A percentile compares a stretch with the other conserved stretches of the same genome.
Conservation (phyloP, 2,329 filamentous ascomycete species). For the Raffaelea deltoideospora region DNA sequence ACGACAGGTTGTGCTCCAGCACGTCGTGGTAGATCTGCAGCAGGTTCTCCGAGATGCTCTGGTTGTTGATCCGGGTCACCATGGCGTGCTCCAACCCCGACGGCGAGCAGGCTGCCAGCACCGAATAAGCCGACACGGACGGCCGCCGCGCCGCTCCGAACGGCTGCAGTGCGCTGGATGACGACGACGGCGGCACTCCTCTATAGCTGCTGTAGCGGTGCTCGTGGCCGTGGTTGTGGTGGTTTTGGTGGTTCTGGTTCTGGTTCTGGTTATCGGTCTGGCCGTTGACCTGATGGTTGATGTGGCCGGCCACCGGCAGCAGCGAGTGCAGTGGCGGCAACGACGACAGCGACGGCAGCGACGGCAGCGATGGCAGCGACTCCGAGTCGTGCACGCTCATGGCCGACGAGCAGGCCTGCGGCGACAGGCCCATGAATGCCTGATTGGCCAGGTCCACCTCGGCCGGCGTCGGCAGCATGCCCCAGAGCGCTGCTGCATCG, state of each 20-base stretch:
- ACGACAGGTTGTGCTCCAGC: constrained; percentile 35
- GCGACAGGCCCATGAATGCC: no score
- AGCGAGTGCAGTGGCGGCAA: neutral
- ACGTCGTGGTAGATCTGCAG: constrained; percentile 38
- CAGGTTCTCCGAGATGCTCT: constrained; percentile 25
- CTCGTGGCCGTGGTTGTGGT: neutral
- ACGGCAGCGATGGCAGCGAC: no score
- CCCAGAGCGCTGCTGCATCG: no score
- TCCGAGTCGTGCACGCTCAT: no score
- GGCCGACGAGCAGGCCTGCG: no score
- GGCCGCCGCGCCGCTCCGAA: no score
- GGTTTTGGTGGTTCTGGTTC: neutral
- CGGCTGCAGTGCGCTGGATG: neutral
- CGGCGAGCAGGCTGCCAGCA: neutral
- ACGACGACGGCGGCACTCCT: no score
- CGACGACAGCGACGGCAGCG: neutral
- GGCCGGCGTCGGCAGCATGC: no score
- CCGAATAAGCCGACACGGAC: neutral
- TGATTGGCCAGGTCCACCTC: no score
- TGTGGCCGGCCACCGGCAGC: no score
- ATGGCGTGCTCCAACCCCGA: constrained; percentile 7
- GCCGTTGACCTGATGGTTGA: neutral
- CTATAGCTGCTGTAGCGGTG: neutral
- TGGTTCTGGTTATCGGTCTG: neutral
- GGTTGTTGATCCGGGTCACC: constrained; percentile 15